Evolutionary conservation across 1,139 yeast genomes (phyloP).

Genomic region (Lodderomyces parapsilosis): DNA sequence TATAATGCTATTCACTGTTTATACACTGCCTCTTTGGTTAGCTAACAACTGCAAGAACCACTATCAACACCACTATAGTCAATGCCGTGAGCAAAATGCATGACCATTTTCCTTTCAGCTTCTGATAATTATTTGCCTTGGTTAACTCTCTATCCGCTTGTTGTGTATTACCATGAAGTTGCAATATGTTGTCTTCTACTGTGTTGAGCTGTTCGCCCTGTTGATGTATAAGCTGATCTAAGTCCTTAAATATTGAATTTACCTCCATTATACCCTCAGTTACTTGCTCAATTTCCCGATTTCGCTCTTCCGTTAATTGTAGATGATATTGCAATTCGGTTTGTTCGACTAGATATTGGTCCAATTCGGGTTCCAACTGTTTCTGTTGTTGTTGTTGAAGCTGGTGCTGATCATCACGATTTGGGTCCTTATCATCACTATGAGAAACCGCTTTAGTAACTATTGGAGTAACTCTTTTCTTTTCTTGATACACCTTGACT

Average conservation of each 20-base stretch:
- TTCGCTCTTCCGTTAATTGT: slow-evolving; percentile 68
- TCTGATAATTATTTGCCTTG: slow-evolving; percentile 76
- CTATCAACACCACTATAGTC: slow-evolving; percentile 34
- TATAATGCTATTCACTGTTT: no score
- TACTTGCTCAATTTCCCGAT: slow-evolving; percentile 68
- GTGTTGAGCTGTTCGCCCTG: slow-evolving; percentile 85
- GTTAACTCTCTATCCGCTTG: slow-evolving; percentile 67
- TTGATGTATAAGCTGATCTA: slow-evolving; percentile 73
- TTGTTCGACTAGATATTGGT: slow-evolving; percentile 43
- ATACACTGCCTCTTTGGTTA: no score
- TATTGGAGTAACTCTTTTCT: slow-evolving; percentile 28
- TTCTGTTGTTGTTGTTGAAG: slow-evolving; percentile 1
- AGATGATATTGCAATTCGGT: slow-evolving; percentile 76
- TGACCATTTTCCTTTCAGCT: slow-evolving; percentile 68
- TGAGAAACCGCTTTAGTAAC: slow-evolving; percentile 6
- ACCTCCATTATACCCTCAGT: slow-evolving; percentile 80
- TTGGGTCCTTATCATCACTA: slow-evolving; percentile 15
- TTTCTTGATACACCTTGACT: slow-evolving; percentile 30
- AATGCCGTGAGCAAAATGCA: slow-evolving; percentile 57
- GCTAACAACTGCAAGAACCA: slow-evolving; percentile 41
- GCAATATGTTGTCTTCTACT: slow-evolving; percentile 73
- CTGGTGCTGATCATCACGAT: not conserved
- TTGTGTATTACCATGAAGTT: slow-evolving; percentile 64
- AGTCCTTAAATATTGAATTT: slow-evolving; percentile 77
- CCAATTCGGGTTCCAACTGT: slow-evolving; percentile 30